phyloP scores from a whole-genome alignment of 306 rosid genomes.

The Lablab purpureus region DNA sequence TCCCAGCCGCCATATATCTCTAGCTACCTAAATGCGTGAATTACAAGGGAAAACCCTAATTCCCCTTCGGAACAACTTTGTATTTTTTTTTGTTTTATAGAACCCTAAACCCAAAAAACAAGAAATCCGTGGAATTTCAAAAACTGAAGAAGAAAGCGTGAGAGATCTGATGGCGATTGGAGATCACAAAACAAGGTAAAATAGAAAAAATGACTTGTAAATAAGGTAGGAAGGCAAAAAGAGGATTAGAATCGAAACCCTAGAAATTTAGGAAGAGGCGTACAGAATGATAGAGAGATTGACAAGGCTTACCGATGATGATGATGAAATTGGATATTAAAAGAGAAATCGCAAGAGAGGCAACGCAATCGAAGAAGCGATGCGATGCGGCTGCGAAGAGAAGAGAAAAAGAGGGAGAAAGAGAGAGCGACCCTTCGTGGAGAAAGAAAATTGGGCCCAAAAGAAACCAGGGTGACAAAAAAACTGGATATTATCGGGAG shows the following conservation, averaged over 20 bases:
- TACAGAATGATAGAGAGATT: background rate
- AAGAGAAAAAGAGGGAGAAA: background rate
- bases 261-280: slow-evolving; percentile 37
- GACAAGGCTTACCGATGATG: slow-evolving; percentile 29
- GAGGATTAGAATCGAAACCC: slow-evolving; percentile 55
- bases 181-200: slow-evolving; percentile 23
- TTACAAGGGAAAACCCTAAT: slow-evolving; percentile 42
- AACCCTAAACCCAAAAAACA: slow-evolving; percentile 55
- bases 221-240: background rate
- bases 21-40: slow-evolving; percentile 36
- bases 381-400: slow-evolving; percentile 29
- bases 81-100: slow-evolving; percentile 20
- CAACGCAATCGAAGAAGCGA: slow-evolving; percentile 34
- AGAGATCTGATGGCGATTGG: slow-evolving; percentile 46
- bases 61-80: slow-evolving; percentile 23
- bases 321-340: slow-evolving; percentile 32
- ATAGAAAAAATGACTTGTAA: background rate
- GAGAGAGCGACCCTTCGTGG: slow-evolving; percentile 16
- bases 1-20: slow-evolving; percentile 83
- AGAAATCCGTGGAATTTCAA: slow-evolving; percentile 18
- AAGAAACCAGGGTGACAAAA: background rate
- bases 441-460: slow-evolving; percentile 12
- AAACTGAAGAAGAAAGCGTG: background rate
- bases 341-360: slow-evolving; percentile 28
- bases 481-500: background rate